phyloP scores from a whole-genome alignment of 805 yeast genomes.

The Cyberlindnera misumaiensis region DNA sequence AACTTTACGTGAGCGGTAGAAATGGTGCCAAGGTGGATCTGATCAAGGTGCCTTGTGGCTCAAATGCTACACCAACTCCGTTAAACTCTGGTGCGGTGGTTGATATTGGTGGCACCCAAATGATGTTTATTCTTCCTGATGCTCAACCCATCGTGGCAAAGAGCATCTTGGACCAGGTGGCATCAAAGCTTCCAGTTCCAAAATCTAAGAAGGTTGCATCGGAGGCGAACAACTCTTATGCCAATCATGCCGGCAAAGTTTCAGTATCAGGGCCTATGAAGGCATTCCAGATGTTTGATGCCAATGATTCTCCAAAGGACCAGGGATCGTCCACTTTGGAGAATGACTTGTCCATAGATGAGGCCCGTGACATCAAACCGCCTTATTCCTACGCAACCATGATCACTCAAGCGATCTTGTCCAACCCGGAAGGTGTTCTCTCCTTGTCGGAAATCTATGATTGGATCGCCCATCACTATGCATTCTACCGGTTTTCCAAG shows the following conservation, averaged over 20 bases:
- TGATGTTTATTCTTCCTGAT: conserved; percentile 98
- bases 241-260: neutral
- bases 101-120: conserved; percentile 95
- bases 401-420: conserved; percentile 95
- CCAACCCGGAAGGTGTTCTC: conserved; percentile 81
- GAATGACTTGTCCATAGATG: conserved; percentile 78
- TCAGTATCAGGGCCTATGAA: conserved; percentile 23
- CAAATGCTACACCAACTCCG: conserved; percentile 40
- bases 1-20: conserved; percentile 73
- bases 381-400: conserved; percentile 96
- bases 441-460: conserved; percentile 87
- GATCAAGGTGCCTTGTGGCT: conserved; percentile 36
- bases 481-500: conserved; percentile 85
- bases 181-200: conserved; percentile 27
- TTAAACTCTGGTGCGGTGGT: conserved; percentile 83
- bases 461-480: conserved; percentile 83
- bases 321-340: conserved; percentile 11
- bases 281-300: conserved; percentile 51
- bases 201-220: conserved; percentile 14
- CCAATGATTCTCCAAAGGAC: conserved; percentile 13
- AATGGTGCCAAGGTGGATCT: conserved; percentile 93
- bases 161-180: conserved; percentile 26
- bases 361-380: conserved; percentile 89
- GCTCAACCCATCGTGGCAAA: conserved; percentile 61
- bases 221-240: conserved; percentile 8